Percentiles rank a stretch among this genome's conserved stretches.
phyloP scores from a whole-genome alignment of 306 rosid species.

The Amphicarpaea edgeworthii region DNA sequence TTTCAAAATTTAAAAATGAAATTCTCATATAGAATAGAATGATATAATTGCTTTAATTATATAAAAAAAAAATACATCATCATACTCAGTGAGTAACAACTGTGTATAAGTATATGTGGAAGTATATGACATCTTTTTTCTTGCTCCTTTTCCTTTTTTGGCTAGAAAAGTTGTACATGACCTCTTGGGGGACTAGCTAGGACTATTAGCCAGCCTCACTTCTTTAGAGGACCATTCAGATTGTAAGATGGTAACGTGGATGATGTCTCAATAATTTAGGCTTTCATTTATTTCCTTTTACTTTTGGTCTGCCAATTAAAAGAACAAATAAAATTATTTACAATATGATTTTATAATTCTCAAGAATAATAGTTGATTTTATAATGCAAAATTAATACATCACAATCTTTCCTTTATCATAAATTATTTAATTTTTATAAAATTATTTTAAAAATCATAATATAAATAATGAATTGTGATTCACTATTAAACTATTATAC shows the following conservation, averaged over 20 bases:
- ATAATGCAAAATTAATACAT: too few relatives aligned
- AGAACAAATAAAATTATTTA: conserved; percentile 22
- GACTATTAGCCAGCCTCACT: conserved; percentile 20
- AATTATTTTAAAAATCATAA: too few relatives aligned
- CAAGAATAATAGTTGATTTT: too few relatives aligned
- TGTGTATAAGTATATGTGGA: conserved; percentile 14
- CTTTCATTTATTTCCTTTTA: conserved; percentile 42
- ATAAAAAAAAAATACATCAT: conserved; percentile 3
- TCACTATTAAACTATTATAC: too few relatives aligned
- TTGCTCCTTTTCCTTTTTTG: conserved; percentile 19
- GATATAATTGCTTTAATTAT: background rate
- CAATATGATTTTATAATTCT: background rate
- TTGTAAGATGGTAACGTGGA: conserved; percentile 33
- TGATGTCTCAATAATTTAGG: conserved; percentile 45
- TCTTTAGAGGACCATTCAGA: conserved; percentile 40
- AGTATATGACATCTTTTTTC: conserved; percentile 9
- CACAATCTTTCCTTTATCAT: too few relatives aligned
- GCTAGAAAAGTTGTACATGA: conserved; percentile 38
- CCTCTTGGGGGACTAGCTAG: conserved; percentile 31
- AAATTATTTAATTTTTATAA: too few relatives aligned
- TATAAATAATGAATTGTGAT: too few relatives aligned
- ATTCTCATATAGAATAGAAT: background rate
- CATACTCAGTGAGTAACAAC: conserved; percentile 26
- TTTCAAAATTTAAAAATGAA: too few relatives aligned
- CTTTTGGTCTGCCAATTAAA: conserved; percentile 29